phyloP scores from a whole-genome alignment of 371 early-diverging fungal species.

The Gilbertella persicaria region DNA sequence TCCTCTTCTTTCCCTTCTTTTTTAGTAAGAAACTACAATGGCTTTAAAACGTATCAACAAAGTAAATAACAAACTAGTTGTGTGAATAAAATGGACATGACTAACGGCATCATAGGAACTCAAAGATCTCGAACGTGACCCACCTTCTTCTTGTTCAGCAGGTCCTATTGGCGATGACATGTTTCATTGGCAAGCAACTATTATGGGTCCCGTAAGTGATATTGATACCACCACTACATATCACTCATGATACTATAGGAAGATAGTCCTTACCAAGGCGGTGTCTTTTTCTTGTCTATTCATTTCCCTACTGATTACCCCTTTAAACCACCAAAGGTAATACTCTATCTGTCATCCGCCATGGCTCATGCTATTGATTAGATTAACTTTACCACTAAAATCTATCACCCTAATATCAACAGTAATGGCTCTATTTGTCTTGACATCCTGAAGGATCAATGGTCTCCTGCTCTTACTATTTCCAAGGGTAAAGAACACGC shows the following conservation, averaged over 20 bases:
- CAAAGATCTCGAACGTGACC: conserved; percentile 94
- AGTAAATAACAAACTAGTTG: too few species aligned
- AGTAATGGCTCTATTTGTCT: conserved; percentile 98
- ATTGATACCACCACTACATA: neutral
- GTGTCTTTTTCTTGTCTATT: conserved; percentile 98
- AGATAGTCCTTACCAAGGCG: conserved; percentile 80
- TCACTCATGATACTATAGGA: conserved; percentile 9
- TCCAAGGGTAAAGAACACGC: conserved; percentile 71
- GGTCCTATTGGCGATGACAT: conserved; percentile 91
- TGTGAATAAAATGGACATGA: neutral
- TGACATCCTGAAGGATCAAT: conserved; percentile 98
- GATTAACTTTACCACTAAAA: conserved; percentile 95
- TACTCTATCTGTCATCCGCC: too few species aligned
- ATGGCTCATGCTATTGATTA: too few species aligned
- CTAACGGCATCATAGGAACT: conserved; percentile 73
- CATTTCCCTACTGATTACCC: conserved; percentile 99
- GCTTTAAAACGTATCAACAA: conserved; percentile 25
- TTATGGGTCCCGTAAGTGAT: conserved; percentile 80
- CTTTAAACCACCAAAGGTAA: conserved; percentile 98
- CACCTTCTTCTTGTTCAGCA: conserved; percentile 92
- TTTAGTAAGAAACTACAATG: conserved; percentile 6
- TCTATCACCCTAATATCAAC: conserved; percentile 99
- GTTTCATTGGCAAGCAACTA: conserved; percentile 96
- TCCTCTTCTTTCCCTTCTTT: neutral
- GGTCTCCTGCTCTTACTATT: conserved; percentile 99